Evolutionary conservation across 2,329 filamentous ascomycete species (phyloP), one percentile per base, ranked within the genome.

Genomic region (Clonostachys sp.): DNA sequence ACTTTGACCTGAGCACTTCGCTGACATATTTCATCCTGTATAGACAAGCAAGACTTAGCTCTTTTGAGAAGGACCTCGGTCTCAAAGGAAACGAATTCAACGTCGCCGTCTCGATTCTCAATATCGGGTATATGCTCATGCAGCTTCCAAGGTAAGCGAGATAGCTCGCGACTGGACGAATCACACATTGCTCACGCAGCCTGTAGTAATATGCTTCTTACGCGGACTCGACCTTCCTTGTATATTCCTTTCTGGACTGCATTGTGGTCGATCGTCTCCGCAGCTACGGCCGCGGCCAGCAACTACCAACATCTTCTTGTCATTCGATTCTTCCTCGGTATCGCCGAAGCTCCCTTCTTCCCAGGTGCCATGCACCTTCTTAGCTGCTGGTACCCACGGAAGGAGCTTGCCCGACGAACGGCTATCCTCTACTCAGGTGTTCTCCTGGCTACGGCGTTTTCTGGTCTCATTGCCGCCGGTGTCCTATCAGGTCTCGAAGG

Each of bases 401-500:
- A 50, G n/a, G 58, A 61, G 38, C 46, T 60, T 6, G 54, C 50
- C 1, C 39, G 55, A 7, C 54, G 58, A 2, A 55, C 50, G 5
- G 55, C 55, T 6, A 50, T 61, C 17, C 43, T 61, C 10, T 60
- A 60, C 20, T 55, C 52, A 2, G 57, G 55, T 5, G 42, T 55
- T 2, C 41, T 56, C 3, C 45, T 58, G 1, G 55, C 55, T 1
- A 53, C 51, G 1, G 55, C 57, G 1, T 56, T 58, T 36, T 57
- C 55, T 0, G 55, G 54, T 9, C 53, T 57, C 5, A 51, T 56
- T 12, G 54, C 54, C 2, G 53, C 53, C 10, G 54, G 50, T 1
- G 48, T 56, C 7, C 78, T 78, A 0, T 43, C 45, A 12, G 35
- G 36, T 6, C 45, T 55, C 5, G 47, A 54, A 13, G 70, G 74